These are phyloP conservation scores for Hypoxylon sp. DNA, from an alignment of 2,329 filamentous ascomycete genomes.

Conservation along the genomic window DNA sequence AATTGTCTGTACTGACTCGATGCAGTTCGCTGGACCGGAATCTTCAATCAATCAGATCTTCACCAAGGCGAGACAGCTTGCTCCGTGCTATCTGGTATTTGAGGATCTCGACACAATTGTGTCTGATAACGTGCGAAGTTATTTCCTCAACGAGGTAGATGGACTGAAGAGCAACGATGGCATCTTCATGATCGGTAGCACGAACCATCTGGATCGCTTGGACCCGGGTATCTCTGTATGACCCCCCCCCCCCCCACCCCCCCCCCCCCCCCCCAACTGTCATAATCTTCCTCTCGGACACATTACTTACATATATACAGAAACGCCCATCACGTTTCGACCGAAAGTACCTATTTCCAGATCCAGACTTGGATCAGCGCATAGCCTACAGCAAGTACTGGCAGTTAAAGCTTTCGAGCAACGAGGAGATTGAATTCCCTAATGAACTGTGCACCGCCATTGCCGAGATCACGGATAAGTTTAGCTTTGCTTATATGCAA, in stretches of 20 bases:
- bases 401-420: slow-evolving; percentile 64
- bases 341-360: slow-evolving; percentile 70
- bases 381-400: slow-evolving; percentile 69
- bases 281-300: too few species aligned
- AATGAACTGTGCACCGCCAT: slow-evolving; percentile 65
- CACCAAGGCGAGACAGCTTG: slow-evolving; percentile 65
- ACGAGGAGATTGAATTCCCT: slow-evolving; percentile 68
- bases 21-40: slow-evolving; percentile 64
- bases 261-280: too few species aligned
- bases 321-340: slow-evolving; percentile 74
- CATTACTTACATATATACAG: slow-evolving; percentile 39
- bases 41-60: slow-evolving; percentile 63
- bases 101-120: slow-evolving; percentile 77
- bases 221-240: slow-evolving; percentile 69
- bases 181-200: slow-evolving; percentile 73
- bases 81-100: slow-evolving; percentile 75
- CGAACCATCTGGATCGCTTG: slow-evolving; percentile 71
- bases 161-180: slow-evolving; percentile 75
- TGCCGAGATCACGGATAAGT: slow-evolving; percentile 68
- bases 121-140: slow-evolving; percentile 66
- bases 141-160: slow-evolving; percentile 78
- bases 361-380: slow-evolving; percentile 63
- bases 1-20: slow-evolving; percentile 38
- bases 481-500: slow-evolving; percentile 75
- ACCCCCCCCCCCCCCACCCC: slow-evolving; percentile 6